These are phyloP conservation scores for Encephalitozoon hellem DNA, from an alignment of 371 early-diverging fungal species.

Conservation along the genomic window DNA sequence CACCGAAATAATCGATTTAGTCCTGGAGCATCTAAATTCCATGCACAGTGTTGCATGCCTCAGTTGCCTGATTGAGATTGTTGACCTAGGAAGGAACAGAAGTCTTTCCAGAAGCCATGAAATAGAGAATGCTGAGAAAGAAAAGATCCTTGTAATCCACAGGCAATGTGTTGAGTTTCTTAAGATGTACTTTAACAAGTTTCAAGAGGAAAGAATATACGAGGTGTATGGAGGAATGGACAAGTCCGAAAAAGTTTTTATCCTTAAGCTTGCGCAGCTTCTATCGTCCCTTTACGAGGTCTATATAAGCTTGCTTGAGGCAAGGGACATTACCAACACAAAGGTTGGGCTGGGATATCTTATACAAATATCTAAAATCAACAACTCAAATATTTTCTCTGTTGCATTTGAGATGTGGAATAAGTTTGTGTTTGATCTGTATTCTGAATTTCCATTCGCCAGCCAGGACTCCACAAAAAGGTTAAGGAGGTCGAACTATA, in stretches of 20 bases:
- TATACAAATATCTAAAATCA: conserved; percentile 32
- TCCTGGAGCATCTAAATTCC: conserved; percentile 54
- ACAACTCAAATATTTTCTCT: conserved; percentile 41
- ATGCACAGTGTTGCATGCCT: conserved; percentile 34
- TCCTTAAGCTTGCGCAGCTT: conserved; percentile 15
- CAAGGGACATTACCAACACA: neutral
- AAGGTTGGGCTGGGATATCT: conserved; percentile 30
- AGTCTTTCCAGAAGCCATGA: neutral
- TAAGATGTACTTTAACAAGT: conserved; percentile 50
- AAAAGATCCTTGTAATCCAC: conserved; percentile 37
- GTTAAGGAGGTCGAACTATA: conserved; percentile 47
- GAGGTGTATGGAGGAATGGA: conserved; percentile 34
- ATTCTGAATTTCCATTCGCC: conserved; percentile 47
- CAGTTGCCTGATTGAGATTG: conserved; percentile 43
- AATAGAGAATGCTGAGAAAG: neutral
- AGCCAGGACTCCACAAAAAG: conserved; percentile 7
- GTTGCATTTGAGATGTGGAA: conserved; percentile 42
- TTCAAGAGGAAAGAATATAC: conserved; percentile 36
- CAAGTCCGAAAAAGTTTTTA: conserved; percentile 40
- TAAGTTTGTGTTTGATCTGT: conserved; percentile 41
- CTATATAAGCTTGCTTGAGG: conserved; percentile 8
- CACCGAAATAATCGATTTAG: conserved; percentile 71
- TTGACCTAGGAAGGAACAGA: conserved; percentile 27
- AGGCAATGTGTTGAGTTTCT: conserved; percentile 43
- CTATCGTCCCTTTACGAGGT: conserved; percentile 37